Evolutionary conservation across 2,329 filamentous ascomycete genomes (phyloP).

Genomic region (Neofusicoccum laricinum): DNA sequence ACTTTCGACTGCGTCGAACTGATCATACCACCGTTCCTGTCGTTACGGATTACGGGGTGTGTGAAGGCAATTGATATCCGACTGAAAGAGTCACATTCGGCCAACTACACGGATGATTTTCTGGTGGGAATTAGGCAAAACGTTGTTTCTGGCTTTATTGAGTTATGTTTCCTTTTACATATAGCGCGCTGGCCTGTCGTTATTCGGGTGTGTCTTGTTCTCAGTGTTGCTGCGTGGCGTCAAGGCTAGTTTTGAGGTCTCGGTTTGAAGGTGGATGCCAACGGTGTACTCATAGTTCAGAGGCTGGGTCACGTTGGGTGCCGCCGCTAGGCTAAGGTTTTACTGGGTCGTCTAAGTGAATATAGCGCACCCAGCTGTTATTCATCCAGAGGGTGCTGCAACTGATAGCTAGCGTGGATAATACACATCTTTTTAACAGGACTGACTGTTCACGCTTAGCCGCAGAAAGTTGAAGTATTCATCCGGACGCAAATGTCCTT

Average conservation of each 20-base stretch:
- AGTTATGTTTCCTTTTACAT: background rate
- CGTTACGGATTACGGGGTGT: background rate
- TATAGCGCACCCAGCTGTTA: too few species aligned
- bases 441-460: too few species aligned
- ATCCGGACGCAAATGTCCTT: too few species aligned
- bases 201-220: background rate
- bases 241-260: background rate
- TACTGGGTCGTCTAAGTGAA: background rate
- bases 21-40: background rate
- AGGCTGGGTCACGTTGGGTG: background rate
- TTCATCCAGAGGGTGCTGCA: too few species aligned
- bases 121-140: constrained; percentile 9
- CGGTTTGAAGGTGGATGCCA: background rate
- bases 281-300: background rate
- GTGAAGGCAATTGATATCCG: constrained; percentile 6
- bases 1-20: background rate
- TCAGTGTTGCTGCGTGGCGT: background rate
- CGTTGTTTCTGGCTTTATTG: background rate
- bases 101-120: constrained; percentile 4
- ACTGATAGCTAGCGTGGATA: too few species aligned
- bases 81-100: constrained; percentile 12
- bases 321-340: background rate
- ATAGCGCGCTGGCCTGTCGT: background rate
- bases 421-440: too few species aligned
- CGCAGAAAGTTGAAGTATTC: too few species aligned